Evolutionary conservation across 441 rosid species (phyloP).

Genomic region (Adansonia gregorii): DNA sequence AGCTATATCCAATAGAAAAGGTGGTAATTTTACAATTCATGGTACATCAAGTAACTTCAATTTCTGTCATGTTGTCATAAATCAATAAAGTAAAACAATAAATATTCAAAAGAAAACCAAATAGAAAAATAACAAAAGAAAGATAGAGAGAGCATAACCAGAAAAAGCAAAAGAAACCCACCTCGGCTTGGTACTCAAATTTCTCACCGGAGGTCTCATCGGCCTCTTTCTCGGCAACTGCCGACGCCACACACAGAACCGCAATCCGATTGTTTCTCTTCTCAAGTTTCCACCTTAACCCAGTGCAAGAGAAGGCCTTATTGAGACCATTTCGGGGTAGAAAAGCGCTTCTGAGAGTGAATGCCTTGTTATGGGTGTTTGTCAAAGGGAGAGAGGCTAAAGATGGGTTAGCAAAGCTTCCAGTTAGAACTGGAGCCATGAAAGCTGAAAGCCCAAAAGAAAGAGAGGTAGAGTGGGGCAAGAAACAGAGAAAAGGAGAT

Average conservation of each 20-base stretch:
- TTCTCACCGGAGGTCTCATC: slow-evolving; percentile 78
- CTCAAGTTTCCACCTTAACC: slow-evolving; percentile 61
- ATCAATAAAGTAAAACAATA: slow-evolving; percentile 13
- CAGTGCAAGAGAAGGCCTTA: slow-evolving; percentile 52
- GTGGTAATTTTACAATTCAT: background rate
- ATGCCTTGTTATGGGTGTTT: slow-evolving; percentile 35
- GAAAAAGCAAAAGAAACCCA: slow-evolving; percentile 39
- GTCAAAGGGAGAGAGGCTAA: slow-evolving; percentile 52
- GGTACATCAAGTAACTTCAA: background rate
- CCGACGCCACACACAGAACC: slow-evolving; percentile 64
- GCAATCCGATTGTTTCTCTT: slow-evolving; percentile 51
- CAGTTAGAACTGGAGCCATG: slow-evolving; percentile 84
- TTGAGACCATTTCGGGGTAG: slow-evolving; percentile 47
- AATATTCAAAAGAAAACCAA: background rate
- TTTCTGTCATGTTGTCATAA: slow-evolving; percentile 13
- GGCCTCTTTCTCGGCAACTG: slow-evolving; percentile 86
- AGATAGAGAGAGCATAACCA: background rate
- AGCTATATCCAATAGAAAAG: background rate
- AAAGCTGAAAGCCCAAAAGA: slow-evolving; percentile 18
- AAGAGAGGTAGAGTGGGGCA: background rate
- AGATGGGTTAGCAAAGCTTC: slow-evolving; percentile 60
- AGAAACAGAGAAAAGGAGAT: too few species aligned
- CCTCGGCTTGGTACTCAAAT: slow-evolving; percentile 98
- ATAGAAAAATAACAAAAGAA: background rate
- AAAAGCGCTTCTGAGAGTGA: slow-evolving; percentile 45